These are phyloP conservation scores for Macadamia tetraphylla DNA, from an alignment of 164 flowering plant species.

Conservation along the genomic window DNA sequence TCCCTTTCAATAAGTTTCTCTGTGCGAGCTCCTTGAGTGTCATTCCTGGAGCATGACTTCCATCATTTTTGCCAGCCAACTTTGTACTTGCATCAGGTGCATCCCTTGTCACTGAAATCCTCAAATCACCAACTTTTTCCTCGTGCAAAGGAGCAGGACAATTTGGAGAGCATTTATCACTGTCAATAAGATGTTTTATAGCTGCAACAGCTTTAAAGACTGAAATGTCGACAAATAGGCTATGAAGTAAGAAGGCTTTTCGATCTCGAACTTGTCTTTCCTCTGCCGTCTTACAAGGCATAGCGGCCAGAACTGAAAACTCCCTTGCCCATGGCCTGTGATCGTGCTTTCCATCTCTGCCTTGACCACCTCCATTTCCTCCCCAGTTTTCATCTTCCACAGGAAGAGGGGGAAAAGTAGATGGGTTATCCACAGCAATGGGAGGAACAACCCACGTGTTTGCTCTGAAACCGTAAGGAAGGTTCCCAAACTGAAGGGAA, in stretches of 20 bases:
- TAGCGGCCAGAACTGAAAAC: slow-evolving; percentile 68
- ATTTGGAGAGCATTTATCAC: slow-evolving; percentile 18
- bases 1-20: slow-evolving; percentile 85
- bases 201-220: slow-evolving; percentile 69
- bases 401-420: slow-evolving; percentile 69
- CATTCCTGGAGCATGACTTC: slow-evolving; percentile 53
- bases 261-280: slow-evolving; percentile 88
- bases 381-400: slow-evolving; percentile 92
- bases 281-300: slow-evolving; percentile 90
- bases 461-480: slow-evolving; percentile 89
- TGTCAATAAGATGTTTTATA: slow-evolving; percentile 40
- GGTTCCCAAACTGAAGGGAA: slow-evolving; percentile 81
- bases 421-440: slow-evolving; percentile 60
- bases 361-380: slow-evolving; percentile 90
- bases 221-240: slow-evolving; percentile 86
- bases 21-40: slow-evolving; percentile 52
- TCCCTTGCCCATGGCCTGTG: slow-evolving; percentile 68
- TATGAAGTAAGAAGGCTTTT: slow-evolving; percentile 84
- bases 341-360: slow-evolving; percentile 69
- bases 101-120: slow-evolving; percentile 60
- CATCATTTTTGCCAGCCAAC: slow-evolving; percentile 72
- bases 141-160: slow-evolving; percentile 30
- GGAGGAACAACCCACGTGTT: slow-evolving; percentile 97
- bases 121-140: slow-evolving; percentile 68
- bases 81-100: slow-evolving; percentile 64